These are phyloP conservation scores for Mycosphaerella sp. DNA, from an alignment of 2,329 filamentous ascomycete species.

Conservation along the genomic window DNA sequence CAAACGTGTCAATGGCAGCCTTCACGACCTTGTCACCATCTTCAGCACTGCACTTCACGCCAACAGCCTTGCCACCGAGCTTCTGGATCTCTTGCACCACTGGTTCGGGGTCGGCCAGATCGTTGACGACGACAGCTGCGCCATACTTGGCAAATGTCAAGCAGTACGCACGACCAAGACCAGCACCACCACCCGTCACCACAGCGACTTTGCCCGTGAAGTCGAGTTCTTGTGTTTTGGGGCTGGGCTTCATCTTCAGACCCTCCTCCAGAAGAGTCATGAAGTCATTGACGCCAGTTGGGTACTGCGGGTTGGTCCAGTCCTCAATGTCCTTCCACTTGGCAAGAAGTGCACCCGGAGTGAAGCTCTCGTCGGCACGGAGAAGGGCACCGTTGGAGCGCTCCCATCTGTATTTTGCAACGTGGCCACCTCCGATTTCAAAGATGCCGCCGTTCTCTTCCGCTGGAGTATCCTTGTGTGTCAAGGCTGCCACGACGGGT, in stretches of 20 bases:
- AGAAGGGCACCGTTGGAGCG: slow-evolving; percentile 80
- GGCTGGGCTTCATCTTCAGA: slow-evolving; percentile 66
- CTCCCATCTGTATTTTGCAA: slow-evolving; percentile 94
- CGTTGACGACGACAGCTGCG: slow-evolving; percentile 86
- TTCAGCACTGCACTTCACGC: slow-evolving; percentile 88
- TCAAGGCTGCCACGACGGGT: slow-evolving; percentile 80
- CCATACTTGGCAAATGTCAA: slow-evolving; percentile 80
- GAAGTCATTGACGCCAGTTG: slow-evolving; percentile 80
- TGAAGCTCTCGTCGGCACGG: slow-evolving; percentile 82
- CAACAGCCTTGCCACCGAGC: slow-evolving; percentile 78
- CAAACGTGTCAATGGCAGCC: slow-evolving; percentile 85
- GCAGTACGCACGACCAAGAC: slow-evolving; percentile 85
- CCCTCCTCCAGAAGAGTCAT: slow-evolving; percentile 78
- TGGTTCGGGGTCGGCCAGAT: slow-evolving; percentile 83
- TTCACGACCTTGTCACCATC: slow-evolving; percentile 89
- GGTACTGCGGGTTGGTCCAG: slow-evolving; percentile 78
- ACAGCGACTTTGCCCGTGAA: slow-evolving; percentile 81
- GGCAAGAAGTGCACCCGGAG: slow-evolving; percentile 76
- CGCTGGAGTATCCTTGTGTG: slow-evolving; percentile 70
- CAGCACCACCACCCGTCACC: slow-evolving; percentile 80
- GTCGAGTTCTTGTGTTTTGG: slow-evolving; percentile 65
- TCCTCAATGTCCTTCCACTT: slow-evolving; percentile 86
- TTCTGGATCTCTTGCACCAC: slow-evolving; percentile 91
- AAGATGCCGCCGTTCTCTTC: slow-evolving; percentile 83
- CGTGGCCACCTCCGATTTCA: slow-evolving; percentile 85